A percentile compares a stretch with the other conserved stretches of the same genome.
Conservation (phyloP, 1,284 basidiomycete species). For the Sporisorium reilianum region DNA sequence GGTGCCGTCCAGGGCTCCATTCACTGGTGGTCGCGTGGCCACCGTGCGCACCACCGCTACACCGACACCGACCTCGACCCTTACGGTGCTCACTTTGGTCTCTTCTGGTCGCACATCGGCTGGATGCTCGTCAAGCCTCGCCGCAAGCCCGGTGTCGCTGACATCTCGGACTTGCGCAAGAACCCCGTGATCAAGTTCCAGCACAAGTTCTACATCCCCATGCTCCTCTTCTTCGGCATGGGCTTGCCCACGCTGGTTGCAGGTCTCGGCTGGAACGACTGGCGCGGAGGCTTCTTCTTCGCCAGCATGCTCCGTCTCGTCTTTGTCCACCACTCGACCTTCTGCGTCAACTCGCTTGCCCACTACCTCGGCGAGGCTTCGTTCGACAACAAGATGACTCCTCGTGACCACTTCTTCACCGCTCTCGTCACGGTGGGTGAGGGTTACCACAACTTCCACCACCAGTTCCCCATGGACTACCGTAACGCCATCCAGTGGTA, state of each 20-base stretch:
- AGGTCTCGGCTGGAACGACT: slow-evolving; percentile 68
- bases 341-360: slow-evolving; percentile 69
- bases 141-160: slow-evolving; percentile 67
- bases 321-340: slow-evolving; percentile 69
- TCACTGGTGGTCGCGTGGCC: slow-evolving; percentile 69
- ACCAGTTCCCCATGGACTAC: slow-evolving; percentile 69
- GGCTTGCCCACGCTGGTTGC: slow-evolving; percentile 66
- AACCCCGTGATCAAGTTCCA: slow-evolving; percentile 68
- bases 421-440: slow-evolving; percentile 67
- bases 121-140: slow-evolving; percentile 69
- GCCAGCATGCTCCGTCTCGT: slow-evolving; percentile 65
- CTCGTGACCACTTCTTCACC: slow-evolving; percentile 67
- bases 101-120: slow-evolving; percentile 68
- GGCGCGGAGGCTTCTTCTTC: slow-evolving; percentile 68
- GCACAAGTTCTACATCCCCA: slow-evolving; percentile 67
- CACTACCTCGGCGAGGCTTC: slow-evolving; percentile 68
- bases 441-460: slow-evolving; percentile 69
- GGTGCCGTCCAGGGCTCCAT: slow-evolving; percentile 67
- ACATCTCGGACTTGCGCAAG: slow-evolving; percentile 66
- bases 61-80: slow-evolving; percentile 69
- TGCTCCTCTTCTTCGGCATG: slow-evolving; percentile 67
- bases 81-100: slow-evolving; percentile 67
- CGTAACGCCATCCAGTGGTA: slow-evolving; percentile 68
- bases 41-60: slow-evolving; percentile 69
- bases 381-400: slow-evolving; percentile 68